These are phyloP conservation scores for Phylloporus sp. DNA, from an alignment of 768 basidiomycete species.

Conservation along the genomic window DNA sequence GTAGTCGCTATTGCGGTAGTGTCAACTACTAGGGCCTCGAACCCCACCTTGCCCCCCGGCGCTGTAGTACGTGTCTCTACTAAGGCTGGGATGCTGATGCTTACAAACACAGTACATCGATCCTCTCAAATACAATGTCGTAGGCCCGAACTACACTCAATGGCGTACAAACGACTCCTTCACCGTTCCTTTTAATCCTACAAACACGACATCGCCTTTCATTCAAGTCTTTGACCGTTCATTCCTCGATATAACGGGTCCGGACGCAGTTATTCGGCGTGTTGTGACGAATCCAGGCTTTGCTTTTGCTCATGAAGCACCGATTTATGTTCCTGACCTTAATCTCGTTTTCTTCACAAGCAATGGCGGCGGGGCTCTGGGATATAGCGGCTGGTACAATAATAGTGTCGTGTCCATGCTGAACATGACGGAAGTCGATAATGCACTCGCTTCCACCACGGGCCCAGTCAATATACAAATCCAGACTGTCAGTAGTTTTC, in stretches of 20 bases:
- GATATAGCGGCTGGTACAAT: constrained; percentile 49
- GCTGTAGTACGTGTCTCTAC: constrained; percentile 17
- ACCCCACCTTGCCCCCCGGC: constrained; percentile 14
- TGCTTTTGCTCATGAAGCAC: constrained; percentile 79
- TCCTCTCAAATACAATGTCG: constrained; percentile 48
- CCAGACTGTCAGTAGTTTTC: constrained; percentile 29
- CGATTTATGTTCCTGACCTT: constrained; percentile 61
- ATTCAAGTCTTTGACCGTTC: constrained; percentile 52
- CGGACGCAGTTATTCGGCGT: constrained; percentile 50
- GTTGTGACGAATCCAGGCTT: constrained; percentile 60
- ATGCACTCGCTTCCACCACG: constrained; percentile 36
- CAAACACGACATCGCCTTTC: constrained; percentile 52
- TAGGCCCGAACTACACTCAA: constrained; percentile 40
- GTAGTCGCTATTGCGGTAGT: neutral
- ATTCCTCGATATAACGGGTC: constrained; percentile 61
- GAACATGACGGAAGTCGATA: constrained; percentile 52
- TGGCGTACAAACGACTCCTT: constrained; percentile 36
- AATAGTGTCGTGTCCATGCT: constrained; percentile 65
- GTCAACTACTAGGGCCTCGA: neutral
- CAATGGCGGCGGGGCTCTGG: constrained; percentile 58
- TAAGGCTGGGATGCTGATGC: neutral
- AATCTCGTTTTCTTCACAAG: constrained; percentile 72
- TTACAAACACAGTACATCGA: constrained; percentile 41
- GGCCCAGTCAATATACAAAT: constrained; percentile 47
- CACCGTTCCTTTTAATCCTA: constrained; percentile 53